Percentiles rank a stretch among this genome's conserved stretches.
Evolutionary conservation across 164 flowering plant species (phyloP).

Genomic region (Vitis amurensis): DNA sequence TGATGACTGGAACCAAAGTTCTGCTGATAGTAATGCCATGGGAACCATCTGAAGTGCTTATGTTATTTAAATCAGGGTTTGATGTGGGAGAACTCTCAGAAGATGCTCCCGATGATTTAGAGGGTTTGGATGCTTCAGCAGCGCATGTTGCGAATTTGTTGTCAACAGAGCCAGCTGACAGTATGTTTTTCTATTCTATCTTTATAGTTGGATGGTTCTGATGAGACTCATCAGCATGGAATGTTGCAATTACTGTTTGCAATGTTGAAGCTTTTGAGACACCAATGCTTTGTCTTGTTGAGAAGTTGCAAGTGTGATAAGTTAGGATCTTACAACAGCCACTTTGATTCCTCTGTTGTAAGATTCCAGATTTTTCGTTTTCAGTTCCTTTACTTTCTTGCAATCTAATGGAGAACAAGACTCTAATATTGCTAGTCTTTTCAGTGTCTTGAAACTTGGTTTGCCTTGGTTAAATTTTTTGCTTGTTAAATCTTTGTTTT

Average conservation of each 20-base stretch:
- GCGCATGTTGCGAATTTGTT: constrained; percentile 56
- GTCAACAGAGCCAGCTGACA: constrained; percentile 53
- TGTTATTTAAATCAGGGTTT: constrained; percentile 39
- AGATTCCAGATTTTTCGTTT: too few relatives aligned
- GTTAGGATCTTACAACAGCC: too few relatives aligned
- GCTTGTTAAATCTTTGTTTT: too few relatives aligned
- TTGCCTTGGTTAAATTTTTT: too few relatives aligned
- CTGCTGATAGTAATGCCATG: background rate
- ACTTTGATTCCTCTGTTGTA: too few relatives aligned
- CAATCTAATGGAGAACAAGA: too few relatives aligned
- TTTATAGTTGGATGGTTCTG: background rate
- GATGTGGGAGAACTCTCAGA: constrained; percentile 55
- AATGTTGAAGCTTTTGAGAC: background rate
- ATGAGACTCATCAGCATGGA: background rate
- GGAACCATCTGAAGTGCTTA: background rate
- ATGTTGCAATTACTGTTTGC: background rate
- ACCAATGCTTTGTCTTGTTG: background rate
- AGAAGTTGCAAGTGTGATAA: too few relatives aligned
- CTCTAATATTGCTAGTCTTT: too few relatives aligned
- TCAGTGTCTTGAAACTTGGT: too few relatives aligned
- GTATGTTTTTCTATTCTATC: constrained; percentile 26
- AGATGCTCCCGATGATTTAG: constrained; percentile 51
- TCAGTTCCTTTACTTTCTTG: too few relatives aligned
- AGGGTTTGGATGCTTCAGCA: constrained; percentile 60
- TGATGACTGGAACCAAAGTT: too few relatives aligned